Percentiles rank a stretch among this genome's conserved stretches.
Conservation (phyloP, 2,329 filamentous ascomycete species). For the Aureobasidium pullulans region DNA sequence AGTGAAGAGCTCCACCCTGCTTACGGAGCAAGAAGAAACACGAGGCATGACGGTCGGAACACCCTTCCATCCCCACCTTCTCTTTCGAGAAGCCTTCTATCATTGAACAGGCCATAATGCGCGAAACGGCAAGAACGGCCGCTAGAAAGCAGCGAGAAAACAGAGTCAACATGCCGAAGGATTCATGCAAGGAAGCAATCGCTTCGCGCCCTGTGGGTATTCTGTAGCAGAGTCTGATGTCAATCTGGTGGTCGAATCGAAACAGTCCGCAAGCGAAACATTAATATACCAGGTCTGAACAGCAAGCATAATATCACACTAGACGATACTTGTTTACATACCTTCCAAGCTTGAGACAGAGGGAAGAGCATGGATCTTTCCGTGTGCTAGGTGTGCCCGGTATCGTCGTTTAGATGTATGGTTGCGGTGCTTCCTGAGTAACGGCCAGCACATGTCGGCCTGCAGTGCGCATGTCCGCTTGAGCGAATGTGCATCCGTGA, state of each 20-base stretch:
- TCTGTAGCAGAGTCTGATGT: background rate
- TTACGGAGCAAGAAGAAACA: conserved; percentile 3
- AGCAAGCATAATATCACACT: background rate
- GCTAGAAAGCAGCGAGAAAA: conserved; percentile 7
- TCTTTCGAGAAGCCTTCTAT: conserved; percentile 14
- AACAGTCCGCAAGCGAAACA: background rate
- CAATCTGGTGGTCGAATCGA: background rate
- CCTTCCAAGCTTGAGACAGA: background rate
- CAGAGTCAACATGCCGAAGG: background rate
- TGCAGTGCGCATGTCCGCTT: conserved; percentile 3
- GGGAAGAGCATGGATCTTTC: background rate
- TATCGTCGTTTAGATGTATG: background rate
- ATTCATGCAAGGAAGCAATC: background rate
- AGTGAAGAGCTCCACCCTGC: conserved; percentile 5
- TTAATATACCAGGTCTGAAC: background rate
- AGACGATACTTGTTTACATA: background rate
- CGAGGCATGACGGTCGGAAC: background rate
- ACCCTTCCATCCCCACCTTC: conserved; percentile 1
- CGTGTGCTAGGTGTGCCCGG: background rate
- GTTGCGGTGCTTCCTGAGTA: background rate
- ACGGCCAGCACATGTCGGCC: background rate
- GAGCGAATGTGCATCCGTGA: background rate
- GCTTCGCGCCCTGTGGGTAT: background rate
- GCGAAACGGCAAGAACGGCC: conserved; percentile 2
- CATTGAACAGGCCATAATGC: background rate